Evolutionary conservation across 768 basidiomycete genomes (phyloP).

Genomic region (Xerocomus spinulosus): DNA sequence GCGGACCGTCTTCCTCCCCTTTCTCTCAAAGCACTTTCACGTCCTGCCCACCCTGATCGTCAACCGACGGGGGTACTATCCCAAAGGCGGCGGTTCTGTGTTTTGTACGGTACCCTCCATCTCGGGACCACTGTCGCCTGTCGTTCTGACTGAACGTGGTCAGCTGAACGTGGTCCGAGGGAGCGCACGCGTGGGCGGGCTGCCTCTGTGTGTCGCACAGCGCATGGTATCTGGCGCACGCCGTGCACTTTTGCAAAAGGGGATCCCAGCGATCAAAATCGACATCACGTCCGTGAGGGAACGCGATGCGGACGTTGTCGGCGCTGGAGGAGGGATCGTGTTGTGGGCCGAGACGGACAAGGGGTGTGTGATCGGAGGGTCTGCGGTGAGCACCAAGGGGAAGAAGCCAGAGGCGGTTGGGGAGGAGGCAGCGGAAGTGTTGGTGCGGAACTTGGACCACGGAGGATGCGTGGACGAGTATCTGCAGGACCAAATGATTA

Average conservation of each 20-base stretch:
- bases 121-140: conserved; percentile 37
- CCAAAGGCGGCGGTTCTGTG: conserved; percentile 68
- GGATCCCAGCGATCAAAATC: conserved; percentile 20
- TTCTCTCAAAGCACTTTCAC: conserved; percentile 54
- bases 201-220: conserved; percentile 52
- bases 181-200: conserved; percentile 59
- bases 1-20: conserved; percentile 62
- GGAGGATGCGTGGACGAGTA: conserved; percentile 71
- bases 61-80: conserved; percentile 62
- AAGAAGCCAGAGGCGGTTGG: conserved; percentile 47
- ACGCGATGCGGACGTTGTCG: conserved; percentile 41
- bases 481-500: conserved; percentile 72
- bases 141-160: conserved; percentile 56
- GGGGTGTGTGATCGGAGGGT: conserved; percentile 66
- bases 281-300: conserved; percentile 45
- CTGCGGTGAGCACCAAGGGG: conserved; percentile 56
- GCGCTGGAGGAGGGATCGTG: conserved; percentile 67
- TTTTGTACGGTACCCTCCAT: conserved; percentile 35
- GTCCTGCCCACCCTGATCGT: conserved; percentile 43
- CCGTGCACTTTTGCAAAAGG: conserved; percentile 37
- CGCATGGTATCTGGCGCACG: conserved; percentile 55
- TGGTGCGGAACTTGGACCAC: conserved; percentile 53
- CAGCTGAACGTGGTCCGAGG: conserved; percentile 48
- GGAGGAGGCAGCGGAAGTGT: conserved; percentile 53
- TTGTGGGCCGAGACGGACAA: conserved; percentile 70